Percentiles rank a stretch among this genome's conserved stretches.
Evolutionary conservation across 306 rosid species (phyloP).

Genomic region (Cyclanthera cordifolia): DNA sequence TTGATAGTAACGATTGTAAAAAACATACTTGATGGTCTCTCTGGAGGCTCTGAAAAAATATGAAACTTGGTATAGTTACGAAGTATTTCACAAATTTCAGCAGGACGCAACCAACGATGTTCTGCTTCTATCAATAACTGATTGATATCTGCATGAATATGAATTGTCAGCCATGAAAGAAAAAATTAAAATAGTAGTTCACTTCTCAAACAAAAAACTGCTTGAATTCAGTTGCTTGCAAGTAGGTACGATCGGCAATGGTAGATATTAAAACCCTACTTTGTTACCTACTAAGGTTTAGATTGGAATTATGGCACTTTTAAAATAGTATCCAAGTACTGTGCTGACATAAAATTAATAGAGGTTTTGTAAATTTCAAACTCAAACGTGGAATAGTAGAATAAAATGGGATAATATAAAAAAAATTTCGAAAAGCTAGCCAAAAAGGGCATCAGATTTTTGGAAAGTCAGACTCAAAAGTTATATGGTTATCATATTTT

Average conservation of each 20-base stretch:
- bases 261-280: background rate
- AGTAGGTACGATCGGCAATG: background rate
- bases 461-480: too few relatives aligned
- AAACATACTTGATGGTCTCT: constrained; percentile 70
- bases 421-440: too few relatives aligned
- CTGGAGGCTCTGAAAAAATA: constrained; percentile 70
- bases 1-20: background rate
- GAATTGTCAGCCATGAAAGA: constrained; percentile 12
- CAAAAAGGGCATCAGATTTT: too few relatives aligned
- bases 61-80: constrained; percentile 54
- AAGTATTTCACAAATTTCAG: constrained; percentile 94
- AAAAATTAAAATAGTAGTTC: background rate
- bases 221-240: background rate
- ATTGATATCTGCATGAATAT: constrained; percentile 46
- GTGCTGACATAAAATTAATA: too few relatives aligned
- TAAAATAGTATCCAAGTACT: too few relatives aligned
- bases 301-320: too few relatives aligned
- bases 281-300: background rate
- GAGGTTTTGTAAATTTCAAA: too few relatives aligned
- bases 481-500: too few relatives aligned
- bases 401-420: too few relatives aligned
- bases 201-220: background rate
- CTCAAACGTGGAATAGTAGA: too few relatives aligned
- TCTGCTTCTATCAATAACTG: constrained; percentile 67
- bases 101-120: constrained; percentile 85